Base-by-base conservation (phyloP, 1,284 basidiomycete genomes). In the Pyrrhoderma lamaoense region DNA sequence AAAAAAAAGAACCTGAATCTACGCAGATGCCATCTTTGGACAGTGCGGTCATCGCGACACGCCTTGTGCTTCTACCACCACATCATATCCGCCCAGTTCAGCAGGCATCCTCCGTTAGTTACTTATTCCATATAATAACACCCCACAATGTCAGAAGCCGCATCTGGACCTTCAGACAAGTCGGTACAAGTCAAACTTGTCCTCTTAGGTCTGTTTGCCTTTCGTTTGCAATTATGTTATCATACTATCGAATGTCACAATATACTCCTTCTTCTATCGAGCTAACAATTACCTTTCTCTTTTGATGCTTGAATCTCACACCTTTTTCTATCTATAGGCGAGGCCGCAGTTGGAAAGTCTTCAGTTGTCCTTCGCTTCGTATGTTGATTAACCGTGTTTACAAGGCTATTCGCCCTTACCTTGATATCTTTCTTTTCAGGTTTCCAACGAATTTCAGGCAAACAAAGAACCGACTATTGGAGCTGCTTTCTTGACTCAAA, bases 261-360 rank as follows among this genome's bases (percentile, higher is more conserved):
- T 51, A 42, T 42, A 23, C 25, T 38, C 36, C 42, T 49, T 48
- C 46, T 46, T 42, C 37, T 27, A 35, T 27, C 25, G 43, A 37
- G 49, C 14, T 18, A 8, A 8, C 38, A 18, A 46, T 54, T 35
- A 23, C 16, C n/a, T 31, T 51, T 13, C 27, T 44, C 2, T 44
- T 36, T 22, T 22, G 8, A 44, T 25, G 13, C 14, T 2, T 37
- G 9, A 3, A 37, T 23, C 44, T 48, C 27, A 31, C 27, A 52
- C 48, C 48, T 36, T 49, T 16, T 53, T 27, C 23, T 38, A 50
- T 18, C 44, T 55, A 37, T 37, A 95, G 92, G 95, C 61, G 96
- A 99, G 75, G 93, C 95, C 56, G 95, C 96, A 53, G 96, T 99
- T 51, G 96, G 96, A 58, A 99, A 99, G 75, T 97, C 94, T n/a